A percentile compares a stretch with the other conserved stretches of the same genome.
Evolutionary conservation across 1,139 yeast genomes (phyloP).

Genomic region (Pichia sp.): DNA sequence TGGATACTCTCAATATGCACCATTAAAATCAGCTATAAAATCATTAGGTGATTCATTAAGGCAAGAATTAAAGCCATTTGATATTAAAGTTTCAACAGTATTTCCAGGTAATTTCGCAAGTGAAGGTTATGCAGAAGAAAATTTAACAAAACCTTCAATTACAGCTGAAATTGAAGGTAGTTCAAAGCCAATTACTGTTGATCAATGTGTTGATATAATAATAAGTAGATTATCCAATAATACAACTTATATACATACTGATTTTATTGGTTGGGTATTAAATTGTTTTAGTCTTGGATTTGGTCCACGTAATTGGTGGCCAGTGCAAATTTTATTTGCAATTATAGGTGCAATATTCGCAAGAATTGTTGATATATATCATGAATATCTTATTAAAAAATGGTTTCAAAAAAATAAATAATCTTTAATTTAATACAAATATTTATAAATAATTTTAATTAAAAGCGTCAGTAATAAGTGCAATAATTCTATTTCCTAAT

Average conservation of each 20-base stretch:
- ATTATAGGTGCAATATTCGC: constrained; percentile 52
- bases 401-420: constrained; percentile 31
- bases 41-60: constrained; percentile 69
- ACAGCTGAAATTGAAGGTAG: constrained; percentile 83
- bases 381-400: constrained; percentile 48
- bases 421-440: no score
- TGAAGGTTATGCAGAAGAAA: constrained; percentile 82
- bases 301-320: constrained; percentile 57
- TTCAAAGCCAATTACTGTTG: constrained; percentile 62
- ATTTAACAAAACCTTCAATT: constrained; percentile 77
- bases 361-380: constrained; percentile 53
- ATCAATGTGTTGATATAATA: constrained; percentile 58
- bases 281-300: constrained; percentile 65
- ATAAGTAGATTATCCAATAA: constrained; percentile 56
- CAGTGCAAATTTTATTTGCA: constrained; percentile 45
- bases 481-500: constrained; percentile 16
- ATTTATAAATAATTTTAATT: constrained; percentile 1
- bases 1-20: constrained; percentile 89
- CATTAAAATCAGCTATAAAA: constrained; percentile 76
- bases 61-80: constrained; percentile 70
- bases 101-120: constrained; percentile 87
- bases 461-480: constrained; percentile 12
- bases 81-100: constrained; percentile 54
- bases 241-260: constrained; percentile 72
- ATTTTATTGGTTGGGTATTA: constrained; percentile 77